These are phyloP conservation scores for Quercus dentata DNA, from an alignment of 306 rosid species.

Conservation along the genomic window DNA sequence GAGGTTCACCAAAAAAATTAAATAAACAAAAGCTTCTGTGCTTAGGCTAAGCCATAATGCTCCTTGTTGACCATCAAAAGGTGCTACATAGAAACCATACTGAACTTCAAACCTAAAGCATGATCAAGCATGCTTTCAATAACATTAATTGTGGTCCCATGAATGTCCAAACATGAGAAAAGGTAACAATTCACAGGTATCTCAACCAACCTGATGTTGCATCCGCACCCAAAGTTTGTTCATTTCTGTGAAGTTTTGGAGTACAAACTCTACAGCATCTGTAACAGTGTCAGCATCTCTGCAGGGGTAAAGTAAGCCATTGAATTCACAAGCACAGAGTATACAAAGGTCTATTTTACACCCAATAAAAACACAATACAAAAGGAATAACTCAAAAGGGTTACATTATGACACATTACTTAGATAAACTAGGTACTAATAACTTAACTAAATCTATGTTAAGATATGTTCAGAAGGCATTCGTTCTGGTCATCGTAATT, in stretches of 20 bases:
- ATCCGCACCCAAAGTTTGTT: conserved; percentile 72
- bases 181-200: conserved; percentile 18
- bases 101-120: background rate
- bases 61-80: background rate
- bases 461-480: background rate
- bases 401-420: background rate
- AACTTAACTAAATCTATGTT: background rate
- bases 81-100: background rate
- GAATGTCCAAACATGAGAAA: conserved; percentile 44
- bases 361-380: background rate
- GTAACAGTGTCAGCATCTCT: conserved; percentile 59
- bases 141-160: conserved; percentile 21
- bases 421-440: background rate
- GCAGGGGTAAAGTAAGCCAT: conserved; percentile 3
- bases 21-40: background rate
- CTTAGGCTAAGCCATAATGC: background rate
- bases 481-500: background rate
- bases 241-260: conserved; percentile 66
- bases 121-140: background rate
- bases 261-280: conserved; percentile 62
- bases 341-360: background rate
- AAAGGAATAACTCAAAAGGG: background rate
- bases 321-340: background rate
- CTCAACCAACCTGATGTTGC: conserved; percentile 66
- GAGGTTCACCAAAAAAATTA: background rate